Base-by-base conservation (phyloP, 768 basidiomycete genomes). In the Trametes villosa region DNA sequence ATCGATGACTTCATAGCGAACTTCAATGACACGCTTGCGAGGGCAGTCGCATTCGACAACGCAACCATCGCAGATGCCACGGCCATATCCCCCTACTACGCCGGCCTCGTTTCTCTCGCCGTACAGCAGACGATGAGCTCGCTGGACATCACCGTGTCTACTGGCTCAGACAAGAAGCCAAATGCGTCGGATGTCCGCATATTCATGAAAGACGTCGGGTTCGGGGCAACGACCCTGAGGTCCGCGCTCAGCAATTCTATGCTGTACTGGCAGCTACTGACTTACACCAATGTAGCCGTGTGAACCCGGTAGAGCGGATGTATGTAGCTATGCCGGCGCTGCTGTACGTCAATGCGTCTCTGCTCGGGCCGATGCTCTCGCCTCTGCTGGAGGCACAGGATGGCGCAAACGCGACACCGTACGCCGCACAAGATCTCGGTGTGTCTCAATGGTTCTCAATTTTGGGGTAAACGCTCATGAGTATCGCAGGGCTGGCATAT, bases 301-400 rank as follows among this genome's bases (percentile, higher is more conserved):
- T 74, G 9, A 74, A 69, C 56, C 72, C 75, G 6, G 74, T 76
- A 1, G 75, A 76, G 51, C 66, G 67, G 1, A 62, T 76, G 26
- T 74, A 68, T 53, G 66, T 72, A 3, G 62, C 72, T 11, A 70
- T 71, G 41, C 72, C 75, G 6, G 57, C 70, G 27, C 70, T 69
- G 50, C 57, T 75, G 2, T 74, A 70, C 54, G 33, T 71, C 55
- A 76, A 76, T 38, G 70, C 72, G 3, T 64, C 72, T 7, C 65
- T 72, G 38, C 65, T 65, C 1, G 61, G 65, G 8, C 64, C 66
- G 6, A 59, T 73, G 22, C 63, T 75, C 1, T 33, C 59, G 9
- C 74, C 74, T 4, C 60, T 73, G 0, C 59, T 75, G 9, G 67
- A 71, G 20, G 72, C 63, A 26, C 71, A 72, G 41, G 55, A 63